A percentile compares a stretch with the other conserved stretches of the same genome.
Conservation (phyloP, 2,329 filamentous ascomycete species). For the Penicillium frequentans region DNA sequence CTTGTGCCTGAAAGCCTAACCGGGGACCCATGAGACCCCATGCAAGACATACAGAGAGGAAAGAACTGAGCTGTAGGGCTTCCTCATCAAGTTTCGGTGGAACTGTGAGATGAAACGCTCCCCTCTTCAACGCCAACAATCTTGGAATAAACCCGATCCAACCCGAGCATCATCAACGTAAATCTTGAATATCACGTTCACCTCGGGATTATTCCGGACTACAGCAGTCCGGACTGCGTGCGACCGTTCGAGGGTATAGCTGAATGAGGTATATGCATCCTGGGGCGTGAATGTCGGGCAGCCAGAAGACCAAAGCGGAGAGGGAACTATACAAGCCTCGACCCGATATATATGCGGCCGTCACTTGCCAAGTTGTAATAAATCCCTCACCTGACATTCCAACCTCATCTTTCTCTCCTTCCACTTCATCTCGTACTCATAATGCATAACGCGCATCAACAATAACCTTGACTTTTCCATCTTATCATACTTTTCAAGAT, state of each 20-base stretch:
- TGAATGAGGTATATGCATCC: constrained; percentile 5
- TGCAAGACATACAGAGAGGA: constrained; percentile 1
- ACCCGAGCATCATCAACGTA: background rate
- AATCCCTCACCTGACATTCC: background rate
- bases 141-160: background rate
- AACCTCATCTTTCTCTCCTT: background rate
- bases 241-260: constrained; percentile 4
- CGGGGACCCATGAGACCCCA: background rate
- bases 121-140: background rate
- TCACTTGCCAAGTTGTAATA: background rate
- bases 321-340: constrained; percentile 4
- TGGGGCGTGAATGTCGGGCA: constrained; percentile 3
- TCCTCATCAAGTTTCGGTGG: background rate
- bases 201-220: background rate
- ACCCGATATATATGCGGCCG: background rate
- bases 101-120: background rate
- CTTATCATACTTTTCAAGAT: constrained; percentile 16
- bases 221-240: background rate
- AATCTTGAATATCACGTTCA: background rate
- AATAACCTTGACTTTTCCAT: background rate
- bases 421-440: background rate
- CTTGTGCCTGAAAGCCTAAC: constrained; percentile 2
- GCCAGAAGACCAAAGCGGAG: background rate
- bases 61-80: background rate
- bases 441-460: background rate